Conservation (phyloP, 2,329 filamentous ascomycete genomes). For the Colletotrichum cuscutae region DNA sequence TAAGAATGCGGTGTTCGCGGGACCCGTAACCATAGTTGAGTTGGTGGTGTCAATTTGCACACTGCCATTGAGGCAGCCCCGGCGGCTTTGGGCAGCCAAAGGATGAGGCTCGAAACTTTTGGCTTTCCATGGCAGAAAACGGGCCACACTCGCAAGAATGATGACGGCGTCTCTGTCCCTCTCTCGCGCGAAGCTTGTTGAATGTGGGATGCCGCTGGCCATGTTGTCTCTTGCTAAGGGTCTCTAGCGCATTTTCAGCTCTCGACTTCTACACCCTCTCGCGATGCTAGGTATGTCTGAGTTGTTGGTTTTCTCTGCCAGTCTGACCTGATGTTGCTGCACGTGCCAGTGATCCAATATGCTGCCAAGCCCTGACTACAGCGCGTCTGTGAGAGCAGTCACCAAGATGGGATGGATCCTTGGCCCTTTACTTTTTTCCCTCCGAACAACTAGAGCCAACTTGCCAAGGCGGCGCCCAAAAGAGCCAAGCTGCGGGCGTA, state of each 20-base stretch:
- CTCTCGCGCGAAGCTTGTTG: neutral
- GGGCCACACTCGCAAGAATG: neutral
- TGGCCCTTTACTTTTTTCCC: neutral
- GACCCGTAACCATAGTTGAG: neutral
- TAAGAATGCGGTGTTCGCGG: neutral
- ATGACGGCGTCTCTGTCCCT: neutral
- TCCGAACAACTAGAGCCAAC: neutral
- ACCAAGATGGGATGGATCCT: neutral
- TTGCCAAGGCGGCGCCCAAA: slow-evolving; percentile 2
- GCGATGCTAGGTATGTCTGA: neutral
- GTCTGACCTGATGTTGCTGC: neutral
- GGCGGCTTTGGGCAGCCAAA: too few species aligned
- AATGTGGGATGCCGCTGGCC: neutral
- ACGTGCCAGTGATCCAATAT: neutral
- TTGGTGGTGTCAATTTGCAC: neutral
- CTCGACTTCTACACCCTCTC: neutral
- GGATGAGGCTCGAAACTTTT: neutral
- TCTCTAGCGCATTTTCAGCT: neutral
- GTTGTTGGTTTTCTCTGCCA: neutral
- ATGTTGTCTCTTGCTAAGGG: slow-evolving; percentile 9
- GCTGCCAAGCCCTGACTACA: too few species aligned
- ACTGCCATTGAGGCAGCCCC: too few species aligned
- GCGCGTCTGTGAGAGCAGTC: too few species aligned
- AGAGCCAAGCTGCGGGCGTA: slow-evolving; percentile 27
- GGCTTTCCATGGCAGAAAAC: neutral